Evolutionary conservation across 139 green algal species (phyloP), one percentile per base, ranked within the genome.

Genomic region (Tetradesmus obliquus): DNA sequence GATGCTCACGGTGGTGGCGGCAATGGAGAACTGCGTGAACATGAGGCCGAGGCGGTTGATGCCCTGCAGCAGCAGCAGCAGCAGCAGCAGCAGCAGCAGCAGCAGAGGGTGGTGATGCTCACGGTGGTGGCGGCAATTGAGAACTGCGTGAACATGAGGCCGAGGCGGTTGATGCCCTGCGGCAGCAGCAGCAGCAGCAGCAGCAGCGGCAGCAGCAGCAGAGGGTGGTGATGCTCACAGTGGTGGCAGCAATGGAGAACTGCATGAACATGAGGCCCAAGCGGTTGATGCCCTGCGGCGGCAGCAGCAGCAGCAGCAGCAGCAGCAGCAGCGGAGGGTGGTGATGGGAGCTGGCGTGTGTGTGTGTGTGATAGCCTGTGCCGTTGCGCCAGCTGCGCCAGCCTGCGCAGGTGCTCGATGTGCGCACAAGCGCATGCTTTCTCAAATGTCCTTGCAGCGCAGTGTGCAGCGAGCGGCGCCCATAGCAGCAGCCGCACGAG

Each of bases 31-130:
- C 76, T 91, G 88, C 5, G 79, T 82, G 3, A 86, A 86, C 76
- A 91, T 84, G 9, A 91, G 74, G 19, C 88, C 88, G 54, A 91
- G 88, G 17, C 88, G 17, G 80, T 88, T 92, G 66, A 92, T 88
- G 54, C 89, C 89, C 82, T 91, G 85, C 10, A 45, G 2, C 13
- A 13, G 72, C 17, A 81, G 72, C 32, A 45, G 32, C 32, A 45
- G 62, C 62, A 72, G 62, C 62, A 13, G 62, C 62, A 72, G 62
- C 32, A 45, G 32, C 32, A 45, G 62, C 62, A 72, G 62, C 62
- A 13, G 62, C 62, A 72, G 62, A 12, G 62, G 12, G 62, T 45
- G 32, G 32, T 45, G 32, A 90, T 90, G 53, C 53, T 74, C 12
- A 90, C 86, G 17, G 86, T 90, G 20, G 86, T 71, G n/a, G 86